Evolutionary conservation across 345 rosid genomes (phyloP).

Genomic region (Aurinia saxatilis): DNA sequence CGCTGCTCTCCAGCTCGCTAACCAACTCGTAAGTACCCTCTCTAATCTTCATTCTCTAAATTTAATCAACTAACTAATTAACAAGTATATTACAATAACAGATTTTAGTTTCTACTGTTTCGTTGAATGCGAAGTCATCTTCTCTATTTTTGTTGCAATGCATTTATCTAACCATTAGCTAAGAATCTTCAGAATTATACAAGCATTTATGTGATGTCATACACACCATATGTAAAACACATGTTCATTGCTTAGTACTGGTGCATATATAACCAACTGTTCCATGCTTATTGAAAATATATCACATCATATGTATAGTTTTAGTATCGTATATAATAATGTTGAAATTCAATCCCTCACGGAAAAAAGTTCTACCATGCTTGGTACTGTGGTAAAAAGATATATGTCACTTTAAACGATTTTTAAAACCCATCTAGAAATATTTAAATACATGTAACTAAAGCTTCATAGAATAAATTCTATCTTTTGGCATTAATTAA

Average conservation of each 20-base stretch:
- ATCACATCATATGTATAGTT: background rate
- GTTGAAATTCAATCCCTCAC: background rate
- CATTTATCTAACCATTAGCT: background rate
- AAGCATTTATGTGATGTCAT: background rate
- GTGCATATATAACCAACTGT: background rate
- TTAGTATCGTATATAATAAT: background rate
- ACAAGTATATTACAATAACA: background rate
- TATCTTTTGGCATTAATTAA: background rate
- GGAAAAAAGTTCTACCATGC: background rate
- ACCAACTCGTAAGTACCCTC: slow-evolving; percentile 17
- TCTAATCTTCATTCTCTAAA: background rate
- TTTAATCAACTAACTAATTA: background rate
- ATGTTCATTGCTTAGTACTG: background rate
- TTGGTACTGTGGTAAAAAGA: background rate
- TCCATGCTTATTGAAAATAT: background rate
- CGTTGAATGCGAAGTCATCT: background rate
- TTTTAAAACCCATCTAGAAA: too few species aligned
- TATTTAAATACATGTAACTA: too few species aligned
- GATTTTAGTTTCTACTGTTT: background rate
- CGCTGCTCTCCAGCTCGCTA: slow-evolving; percentile 32
- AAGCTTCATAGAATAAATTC: background rate
- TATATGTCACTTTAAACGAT: background rate
- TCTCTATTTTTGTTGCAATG: background rate
- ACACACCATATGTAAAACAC: background rate
- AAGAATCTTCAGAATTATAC: background rate